Evolutionary conservation across 192 early-diverging fungal species (phyloP), one percentile per base, ranked within the genome.

Genomic region (Physocladia obscura): DNA sequence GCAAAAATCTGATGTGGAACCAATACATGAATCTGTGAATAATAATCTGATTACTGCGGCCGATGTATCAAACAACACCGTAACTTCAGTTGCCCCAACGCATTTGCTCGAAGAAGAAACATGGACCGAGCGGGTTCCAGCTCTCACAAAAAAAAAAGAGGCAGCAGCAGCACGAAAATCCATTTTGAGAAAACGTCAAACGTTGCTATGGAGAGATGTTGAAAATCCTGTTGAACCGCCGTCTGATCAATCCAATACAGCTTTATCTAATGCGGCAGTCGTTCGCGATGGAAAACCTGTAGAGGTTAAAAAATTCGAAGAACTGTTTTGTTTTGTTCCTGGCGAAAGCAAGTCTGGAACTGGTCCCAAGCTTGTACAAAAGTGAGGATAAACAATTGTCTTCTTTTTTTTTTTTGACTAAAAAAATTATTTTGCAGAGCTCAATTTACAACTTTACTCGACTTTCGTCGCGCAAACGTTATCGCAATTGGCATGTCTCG

Each of bases 391-490:
- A n/a, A n/a, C n/a, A n/a, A n/a, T 6, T 44, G 40, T n/a, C 11
- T 8, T 44, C 8, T 8, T n/a, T 8, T 13, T n/a, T 8, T 44
- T 44, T 44, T 44, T 44, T 44, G 11, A 8, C 40, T 13, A 44
- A 8, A 13, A 13, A n/a, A 44, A 44, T 47, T 36, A 15, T 52
- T 61, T 31, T 56, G 17, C 56, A 80, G 80, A 40, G 72, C 74
- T 19, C 80, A 82, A 67, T 84, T 76, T 73, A 84, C 80, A 15
- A 82, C 74, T 24, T 63, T 86, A 17, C 70, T 86, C 24, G 81
- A 84, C 51, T 67, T 82, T 27, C 73, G 84, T 2, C 78, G 84
- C 13, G 81, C 83, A 1, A 83, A 86, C 39, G 86, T 86, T 39
- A 79, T 86, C 55, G 74, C 81, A 27, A 86, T 86, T 54, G 77